Evolutionary conservation across 371 early-diverging fungal genomes (phyloP), one percentile per base, ranked within the genome.

Genomic region (Syncephalis fuscata): DNA sequence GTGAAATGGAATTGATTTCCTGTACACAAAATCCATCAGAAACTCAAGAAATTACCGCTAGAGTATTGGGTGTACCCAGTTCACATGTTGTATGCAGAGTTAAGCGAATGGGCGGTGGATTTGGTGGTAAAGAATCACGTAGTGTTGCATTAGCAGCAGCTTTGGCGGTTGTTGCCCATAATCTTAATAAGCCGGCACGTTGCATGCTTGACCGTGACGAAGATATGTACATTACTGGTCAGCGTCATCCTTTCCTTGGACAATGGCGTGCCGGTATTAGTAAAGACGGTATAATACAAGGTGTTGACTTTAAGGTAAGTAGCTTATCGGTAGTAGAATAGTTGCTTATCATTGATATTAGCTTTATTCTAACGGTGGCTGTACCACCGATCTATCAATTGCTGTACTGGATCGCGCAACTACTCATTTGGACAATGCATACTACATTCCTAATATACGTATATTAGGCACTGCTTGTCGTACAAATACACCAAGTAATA

Each of bases 121-220:
- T 86, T 52, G 84, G 87, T 40, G 83, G 82, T 45, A 86, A 86
- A 55, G 85, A 86, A 52, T 67, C 75, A 36, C 66, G 83, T n/a
- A 66, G 75, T 0, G 62, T 65, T 10, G 64, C 66, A 17, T 49
- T 82, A 26, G 48, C 67, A 2, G 65, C 67, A 17, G 68, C 65
- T 3, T 56, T 73, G 47, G 72, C 80, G 5, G 64, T 84, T n/a
- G 76, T 84, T 4, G 74, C 84, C 3, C 62, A 71, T 45, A 71
- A 76, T 39, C 55, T 62, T 2, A 51, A 60, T 19, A 54, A 53
- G 9, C 78, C 84, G 8, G 77, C 83, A 53, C 68, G 87, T 3
- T 70, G 70, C 51, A 66, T 78, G 67, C 63, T 82, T 49, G 74
- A 80, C 38, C 74, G 87, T 45, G 82, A 83, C 62, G 80, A 75